Conservation (phyloP, 2,329 filamentous ascomycete species). For the Colletotrichum orbiculare region DNA sequence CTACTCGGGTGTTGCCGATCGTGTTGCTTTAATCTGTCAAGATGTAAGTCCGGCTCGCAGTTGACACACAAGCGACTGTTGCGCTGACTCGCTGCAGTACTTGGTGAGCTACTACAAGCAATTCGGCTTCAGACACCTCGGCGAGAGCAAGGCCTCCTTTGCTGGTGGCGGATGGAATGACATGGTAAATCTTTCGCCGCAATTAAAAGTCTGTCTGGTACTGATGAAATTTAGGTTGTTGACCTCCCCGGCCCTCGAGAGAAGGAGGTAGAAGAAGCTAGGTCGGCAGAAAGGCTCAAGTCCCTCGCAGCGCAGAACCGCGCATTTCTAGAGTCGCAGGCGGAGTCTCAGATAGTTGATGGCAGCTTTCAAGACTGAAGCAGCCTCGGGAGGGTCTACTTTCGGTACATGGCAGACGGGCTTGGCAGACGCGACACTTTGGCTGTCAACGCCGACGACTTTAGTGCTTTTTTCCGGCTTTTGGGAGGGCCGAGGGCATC, state of each 20-base stretch:
- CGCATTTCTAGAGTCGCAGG: not conserved
- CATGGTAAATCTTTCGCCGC: slow-evolving; percentile 67
- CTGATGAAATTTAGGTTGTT: slow-evolving; percentile 37
- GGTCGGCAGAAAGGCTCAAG: slow-evolving; percentile 13
- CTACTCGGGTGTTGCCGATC: slow-evolving; percentile 74
- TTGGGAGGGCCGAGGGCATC: too few species aligned
- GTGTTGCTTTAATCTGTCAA: slow-evolving; percentile 81
- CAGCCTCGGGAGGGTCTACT: too few species aligned
- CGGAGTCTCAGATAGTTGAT: too few species aligned
- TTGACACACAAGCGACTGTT: not conserved
- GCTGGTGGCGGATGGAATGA: slow-evolving; percentile 85
- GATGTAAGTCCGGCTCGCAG: slow-evolving; percentile 60
- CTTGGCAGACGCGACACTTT: too few species aligned
- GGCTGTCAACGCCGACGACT: too few species aligned
- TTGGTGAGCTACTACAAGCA: slow-evolving; percentile 80
- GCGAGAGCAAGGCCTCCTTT: slow-evolving; percentile 76
- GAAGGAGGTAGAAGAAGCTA: slow-evolving; percentile 21
- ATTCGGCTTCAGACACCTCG: slow-evolving; percentile 77
- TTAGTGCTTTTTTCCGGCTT: too few species aligned
- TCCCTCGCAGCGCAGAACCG: slow-evolving; percentile 17
- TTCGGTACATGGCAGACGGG: too few species aligned
- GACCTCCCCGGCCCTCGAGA: slow-evolving; percentile 39
- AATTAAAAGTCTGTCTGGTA: not conserved
- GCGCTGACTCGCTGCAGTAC: slow-evolving; percentile 53
- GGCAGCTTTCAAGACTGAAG: too few species aligned